Percentiles rank a stretch among this genome's conserved stretches.
Conservation (phyloP, 768 basidiomycete species). For the Termitomyces sp. region DNA sequence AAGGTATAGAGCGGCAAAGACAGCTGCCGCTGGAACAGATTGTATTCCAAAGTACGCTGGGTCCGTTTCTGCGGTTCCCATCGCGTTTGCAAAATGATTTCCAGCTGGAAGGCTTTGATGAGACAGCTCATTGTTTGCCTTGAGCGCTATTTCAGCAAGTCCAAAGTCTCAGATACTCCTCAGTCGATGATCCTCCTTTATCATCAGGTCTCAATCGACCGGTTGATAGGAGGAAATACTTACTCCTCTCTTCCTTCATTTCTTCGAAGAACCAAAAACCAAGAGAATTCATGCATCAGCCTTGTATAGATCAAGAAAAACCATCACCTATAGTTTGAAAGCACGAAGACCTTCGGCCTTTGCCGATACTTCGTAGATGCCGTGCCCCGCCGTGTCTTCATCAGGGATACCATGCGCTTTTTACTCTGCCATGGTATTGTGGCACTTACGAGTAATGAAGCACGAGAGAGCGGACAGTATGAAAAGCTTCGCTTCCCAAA, state of each 20-base stretch:
- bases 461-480: no score
- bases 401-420: no score
- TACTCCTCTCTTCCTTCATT: neutral
- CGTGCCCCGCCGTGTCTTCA: no score
- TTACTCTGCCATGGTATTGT: no score
- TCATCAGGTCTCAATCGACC: neutral
- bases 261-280: neutral
- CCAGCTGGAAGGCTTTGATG: no score
- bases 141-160: neutral
- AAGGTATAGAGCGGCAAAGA: slow-evolving; percentile 23
- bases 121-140: neutral
- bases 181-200: neutral
- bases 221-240: neutral
- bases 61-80: neutral
- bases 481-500: no score
- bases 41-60: slow-evolving; percentile 12
- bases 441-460: no score
- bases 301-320: no score
- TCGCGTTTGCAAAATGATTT: neutral
- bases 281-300: no score
- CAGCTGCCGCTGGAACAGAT: slow-evolving; percentile 17
- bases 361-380: no score
- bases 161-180: neutral
- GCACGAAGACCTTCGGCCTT: no score
- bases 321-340: no score